phyloP scores from a whole-genome alignment of 148 eudicot species.

The Chenopodium formosanum region DNA sequence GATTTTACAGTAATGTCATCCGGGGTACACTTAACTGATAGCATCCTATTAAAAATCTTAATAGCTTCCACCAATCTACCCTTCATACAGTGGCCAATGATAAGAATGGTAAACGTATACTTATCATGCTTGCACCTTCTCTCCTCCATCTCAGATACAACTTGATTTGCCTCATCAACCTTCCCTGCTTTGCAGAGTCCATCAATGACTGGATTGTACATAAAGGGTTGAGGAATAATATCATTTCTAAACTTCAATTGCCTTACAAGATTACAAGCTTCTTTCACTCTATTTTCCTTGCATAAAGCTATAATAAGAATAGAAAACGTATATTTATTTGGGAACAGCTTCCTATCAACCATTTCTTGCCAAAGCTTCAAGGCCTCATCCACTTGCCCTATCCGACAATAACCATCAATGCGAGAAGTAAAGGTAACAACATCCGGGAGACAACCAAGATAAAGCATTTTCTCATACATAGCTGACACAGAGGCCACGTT shows the following conservation, averaged over 20 bases:
- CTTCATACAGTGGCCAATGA: slow-evolving; percentile 92
- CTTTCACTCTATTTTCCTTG: slow-evolving; percentile 66
- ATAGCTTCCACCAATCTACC: slow-evolving; percentile 86
- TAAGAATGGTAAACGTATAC: slow-evolving; percentile 85
- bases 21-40: slow-evolving; percentile 63
- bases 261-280: slow-evolving; percentile 65
- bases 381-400: slow-evolving; percentile 62
- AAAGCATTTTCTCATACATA: slow-evolving; percentile 60
- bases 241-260: slow-evolving; percentile 51
- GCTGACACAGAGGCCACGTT: slow-evolving; percentile 50
- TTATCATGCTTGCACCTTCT: slow-evolving; percentile 72
- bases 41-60: slow-evolving; percentile 64
- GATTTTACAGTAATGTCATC: slow-evolving; percentile 66
- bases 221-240: slow-evolving; percentile 60
- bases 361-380: slow-evolving; percentile 67
- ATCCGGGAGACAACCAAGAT: slow-evolving; percentile 64
- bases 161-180: slow-evolving; percentile 71
- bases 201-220: slow-evolving; percentile 88
- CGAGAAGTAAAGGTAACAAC: slow-evolving; percentile 70
- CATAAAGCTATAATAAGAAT: slow-evolving; percentile 68
- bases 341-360: slow-evolving; percentile 44
- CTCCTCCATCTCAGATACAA: slow-evolving; percentile 75
- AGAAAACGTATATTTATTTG: slow-evolving; percentile 67
- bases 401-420: slow-evolving; percentile 69
- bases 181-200: slow-evolving; percentile 88